Evolutionary conservation across 495 filamentous ascomycete genomes (phyloP).

Genomic region (Aspergillus saccharolyticus): DNA sequence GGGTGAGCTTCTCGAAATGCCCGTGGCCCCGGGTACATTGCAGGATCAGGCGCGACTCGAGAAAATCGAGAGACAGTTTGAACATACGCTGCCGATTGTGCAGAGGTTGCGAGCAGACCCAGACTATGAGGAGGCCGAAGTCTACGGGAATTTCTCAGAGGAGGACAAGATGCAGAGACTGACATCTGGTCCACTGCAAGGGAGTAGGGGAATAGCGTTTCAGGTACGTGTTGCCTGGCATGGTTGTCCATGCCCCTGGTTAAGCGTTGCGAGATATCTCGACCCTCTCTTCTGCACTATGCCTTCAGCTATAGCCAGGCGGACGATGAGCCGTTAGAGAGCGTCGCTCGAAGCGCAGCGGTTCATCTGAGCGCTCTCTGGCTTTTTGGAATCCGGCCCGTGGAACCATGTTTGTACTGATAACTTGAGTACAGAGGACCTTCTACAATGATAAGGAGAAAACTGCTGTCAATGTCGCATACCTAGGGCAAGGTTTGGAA

Average conservation of each 20-base stretch:
- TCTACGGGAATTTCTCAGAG: conserved; percentile 47
- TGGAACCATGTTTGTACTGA: conserved; percentile 17
- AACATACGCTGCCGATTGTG: conserved; percentile 49
- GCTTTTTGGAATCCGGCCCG: not conserved
- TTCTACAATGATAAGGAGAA: conserved; percentile 50
- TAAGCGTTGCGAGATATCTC: too few species aligned
- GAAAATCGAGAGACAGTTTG: conserved; percentile 24
- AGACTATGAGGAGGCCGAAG: conserved; percentile 47
- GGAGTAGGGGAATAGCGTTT: conserved; percentile 36
- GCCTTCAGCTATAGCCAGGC: too few species aligned
- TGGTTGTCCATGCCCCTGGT: not conserved
- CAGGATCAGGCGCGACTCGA: conserved; percentile 26
- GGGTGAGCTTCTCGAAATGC: conserved; percentile 25
- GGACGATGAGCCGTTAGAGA: not conserved
- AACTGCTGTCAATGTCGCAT: conserved; percentile 51
- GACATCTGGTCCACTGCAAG: conserved; percentile 38
- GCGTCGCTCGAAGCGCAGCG: not conserved
- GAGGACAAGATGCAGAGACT: conserved; percentile 33
- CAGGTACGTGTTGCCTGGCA: conserved; percentile 30
- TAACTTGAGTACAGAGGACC: conserved; percentile 28
- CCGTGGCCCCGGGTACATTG: conserved; percentile 28
- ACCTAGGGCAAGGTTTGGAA: conserved; percentile 55
- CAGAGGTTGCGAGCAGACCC: conserved; percentile 48
- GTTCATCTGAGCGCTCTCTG: not conserved
- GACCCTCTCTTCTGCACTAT: too few species aligned